Conservation (phyloP, 2,329 filamentous ascomycete genomes). For the Fusarium pilosicola region DNA sequence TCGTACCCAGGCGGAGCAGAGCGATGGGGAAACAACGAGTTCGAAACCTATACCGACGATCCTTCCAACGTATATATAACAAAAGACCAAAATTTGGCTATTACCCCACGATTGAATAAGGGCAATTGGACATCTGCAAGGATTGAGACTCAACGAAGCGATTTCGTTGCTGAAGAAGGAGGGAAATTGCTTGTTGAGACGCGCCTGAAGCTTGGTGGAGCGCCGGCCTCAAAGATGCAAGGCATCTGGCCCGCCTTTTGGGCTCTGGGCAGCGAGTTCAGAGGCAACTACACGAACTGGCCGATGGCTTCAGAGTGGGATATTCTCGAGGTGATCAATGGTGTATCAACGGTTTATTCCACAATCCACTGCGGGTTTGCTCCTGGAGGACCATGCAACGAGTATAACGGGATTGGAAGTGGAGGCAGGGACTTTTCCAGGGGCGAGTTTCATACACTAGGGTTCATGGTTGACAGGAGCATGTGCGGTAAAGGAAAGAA, state of each 20-base stretch:
- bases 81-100: background rate
- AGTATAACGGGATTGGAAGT: background rate
- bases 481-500: background rate
- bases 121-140: background rate
- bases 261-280: background rate
- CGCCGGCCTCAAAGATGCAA: background rate
- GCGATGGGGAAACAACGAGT: background rate
- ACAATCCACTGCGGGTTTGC: background rate
- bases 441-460: background rate
- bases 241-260: background rate
- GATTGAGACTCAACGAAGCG: background rate
- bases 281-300: background rate
- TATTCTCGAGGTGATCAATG: background rate
- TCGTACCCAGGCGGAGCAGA: background rate
- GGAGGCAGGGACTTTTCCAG: background rate
- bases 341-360: background rate
- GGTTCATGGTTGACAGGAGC: background rate
- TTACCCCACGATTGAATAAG: background rate
- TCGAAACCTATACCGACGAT: background rate
- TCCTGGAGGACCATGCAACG: background rate
- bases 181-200: background rate
- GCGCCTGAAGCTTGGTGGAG: background rate
- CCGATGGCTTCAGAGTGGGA: background rate
- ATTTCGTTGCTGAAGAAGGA: background rate
- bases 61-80: background rate